Base-by-base conservation (phyloP, 176 grass and related monocot species). In the Juncus effusus region DNA sequence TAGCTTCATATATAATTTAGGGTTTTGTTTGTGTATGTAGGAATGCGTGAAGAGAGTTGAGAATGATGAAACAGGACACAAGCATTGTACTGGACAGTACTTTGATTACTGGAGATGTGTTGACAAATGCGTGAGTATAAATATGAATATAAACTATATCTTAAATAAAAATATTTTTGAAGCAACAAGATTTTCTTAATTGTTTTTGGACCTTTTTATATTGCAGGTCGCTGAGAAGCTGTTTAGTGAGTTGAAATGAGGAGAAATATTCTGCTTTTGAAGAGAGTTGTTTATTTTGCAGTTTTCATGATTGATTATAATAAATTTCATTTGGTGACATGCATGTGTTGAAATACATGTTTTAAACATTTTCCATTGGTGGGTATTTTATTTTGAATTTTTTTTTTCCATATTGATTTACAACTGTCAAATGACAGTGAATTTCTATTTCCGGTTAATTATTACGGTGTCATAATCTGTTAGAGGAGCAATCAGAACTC, bases 21-120 rank as follows among this genome's bases (percentile, higher is more conserved):
- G 61, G 55, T 83, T 54, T n/a, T n/a, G 49, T 72, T 36, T 51
- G 86, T 64, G 50, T 13, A 74, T 84, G 16, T 75, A 95, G 90
- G 82, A 84, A 75, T 95, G 90, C 16, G 55, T 80, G 13, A 90
- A 82, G 75, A 90, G 90, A 84, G 75, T 95, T 66, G 72, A 74
- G 63, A 50, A 75, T 4, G 90, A 95, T 28, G 83, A 95, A 16
- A 84, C 74, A 5, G 90, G 86, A 44, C 90, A 90, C 4, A 95
- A 95, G 72, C 90, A 95, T 42, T 95, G 90, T 76, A 95, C 90
- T 19, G 90, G 90, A 6, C 90, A 95, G 57, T 95, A 95, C 67
- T 95, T 95, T 1, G 90, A 95, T 81, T 95, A 95, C 75, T 95
- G 80, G 90, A 50, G 64, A 65, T 95, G 90, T 12, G 55, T 95